Conservation (phyloP, 768 basidiomycete species). For the Albatrellus ellisii region DNA sequence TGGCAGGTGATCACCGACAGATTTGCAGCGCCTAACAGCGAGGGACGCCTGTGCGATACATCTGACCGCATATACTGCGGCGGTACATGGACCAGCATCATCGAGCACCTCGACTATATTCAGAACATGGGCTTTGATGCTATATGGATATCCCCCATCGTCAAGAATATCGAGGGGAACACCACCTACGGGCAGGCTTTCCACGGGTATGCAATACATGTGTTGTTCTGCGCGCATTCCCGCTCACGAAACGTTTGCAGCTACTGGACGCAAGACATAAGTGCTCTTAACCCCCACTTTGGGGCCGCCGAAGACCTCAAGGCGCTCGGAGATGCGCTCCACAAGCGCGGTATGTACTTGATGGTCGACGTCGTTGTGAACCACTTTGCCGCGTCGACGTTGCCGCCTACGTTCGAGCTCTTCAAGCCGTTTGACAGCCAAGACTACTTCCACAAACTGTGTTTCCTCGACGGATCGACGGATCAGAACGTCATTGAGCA, state of each 20-base stretch:
- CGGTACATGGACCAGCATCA: constrained; percentile 40
- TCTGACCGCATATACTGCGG: constrained; percentile 38
- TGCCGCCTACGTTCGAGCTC: constrained; percentile 13
- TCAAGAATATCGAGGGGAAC: constrained; percentile 33
- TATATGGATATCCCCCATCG: constrained; percentile 45
- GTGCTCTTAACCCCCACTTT: constrained; percentile 37
- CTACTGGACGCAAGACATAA: constrained; percentile 40
- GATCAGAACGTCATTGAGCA: constrained; percentile 35
- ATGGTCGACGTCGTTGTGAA: constrained; percentile 56
- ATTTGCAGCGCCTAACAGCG: constrained; percentile 36
- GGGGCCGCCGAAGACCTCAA: constrained; percentile 38
- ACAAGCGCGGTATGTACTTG: constrained; percentile 40
- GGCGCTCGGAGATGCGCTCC: constrained; percentile 32
- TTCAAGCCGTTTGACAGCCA: constrained; percentile 22
- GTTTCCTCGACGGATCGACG: constrained; percentile 26
- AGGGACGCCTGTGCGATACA: constrained; percentile 30
- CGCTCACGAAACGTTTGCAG: constrained; percentile 10
- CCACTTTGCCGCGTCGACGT: constrained; percentile 32
- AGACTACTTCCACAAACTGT: constrained; percentile 25
- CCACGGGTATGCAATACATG: constrained; percentile 28
- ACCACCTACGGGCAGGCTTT: constrained; percentile 42
- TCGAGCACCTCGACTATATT: constrained; percentile 47
- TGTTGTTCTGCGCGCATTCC: background rate
- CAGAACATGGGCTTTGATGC: constrained; percentile 50
- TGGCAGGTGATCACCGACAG: constrained; percentile 39